Conservation (phyloP, 2,329 filamentous ascomycete genomes). For the Malbranchea cinnamomea region DNA sequence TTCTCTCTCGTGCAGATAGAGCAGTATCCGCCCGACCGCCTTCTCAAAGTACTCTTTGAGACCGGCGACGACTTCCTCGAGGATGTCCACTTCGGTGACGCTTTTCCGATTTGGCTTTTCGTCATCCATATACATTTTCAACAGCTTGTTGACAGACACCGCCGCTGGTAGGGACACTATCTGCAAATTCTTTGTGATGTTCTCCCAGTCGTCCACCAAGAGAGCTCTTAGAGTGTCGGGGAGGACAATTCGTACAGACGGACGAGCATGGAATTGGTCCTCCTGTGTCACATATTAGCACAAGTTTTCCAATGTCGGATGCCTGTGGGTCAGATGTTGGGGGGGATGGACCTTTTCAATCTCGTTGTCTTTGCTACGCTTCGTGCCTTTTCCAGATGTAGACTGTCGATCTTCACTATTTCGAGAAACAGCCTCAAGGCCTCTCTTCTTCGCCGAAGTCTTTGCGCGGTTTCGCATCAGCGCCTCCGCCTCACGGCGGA, state of each 20-base stretch:
- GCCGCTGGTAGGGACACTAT: slow-evolving; percentile 71
- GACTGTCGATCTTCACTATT: slow-evolving; percentile 33
- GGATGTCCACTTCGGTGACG: slow-evolving; percentile 53
- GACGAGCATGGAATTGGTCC: slow-evolving; percentile 68
- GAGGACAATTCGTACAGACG: slow-evolving; percentile 71
- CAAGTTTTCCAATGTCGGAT: background rate
- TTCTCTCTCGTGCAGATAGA: slow-evolving; percentile 86
- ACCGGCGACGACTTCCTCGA: slow-evolving; percentile 78
- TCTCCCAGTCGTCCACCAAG: slow-evolving; percentile 97
- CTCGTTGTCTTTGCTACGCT: slow-evolving; percentile 31
- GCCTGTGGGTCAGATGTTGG: slow-evolving; percentile 6
- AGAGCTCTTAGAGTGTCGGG: slow-evolving; percentile 83
- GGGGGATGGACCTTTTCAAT: slow-evolving; percentile 35
- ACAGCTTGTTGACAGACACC: slow-evolving; percentile 59
- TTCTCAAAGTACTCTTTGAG: slow-evolving; percentile 91
- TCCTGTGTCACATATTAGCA: slow-evolving; percentile 43
- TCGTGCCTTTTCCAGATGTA: slow-evolving; percentile 28
- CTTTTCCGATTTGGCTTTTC: slow-evolving; percentile 47
- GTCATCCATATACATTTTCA: slow-evolving; percentile 64
- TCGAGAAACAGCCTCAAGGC: slow-evolving; percentile 29
- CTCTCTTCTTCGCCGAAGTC: slow-evolving; percentile 23
- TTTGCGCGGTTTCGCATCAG: slow-evolving; percentile 19
- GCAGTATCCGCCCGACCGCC: slow-evolving; percentile 67
- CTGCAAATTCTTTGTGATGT: slow-evolving; percentile 87
- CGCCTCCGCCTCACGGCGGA: slow-evolving; percentile 29